Conservation (phyloP, 148 eudicot species). For the Spergularia bocconei region DNA sequence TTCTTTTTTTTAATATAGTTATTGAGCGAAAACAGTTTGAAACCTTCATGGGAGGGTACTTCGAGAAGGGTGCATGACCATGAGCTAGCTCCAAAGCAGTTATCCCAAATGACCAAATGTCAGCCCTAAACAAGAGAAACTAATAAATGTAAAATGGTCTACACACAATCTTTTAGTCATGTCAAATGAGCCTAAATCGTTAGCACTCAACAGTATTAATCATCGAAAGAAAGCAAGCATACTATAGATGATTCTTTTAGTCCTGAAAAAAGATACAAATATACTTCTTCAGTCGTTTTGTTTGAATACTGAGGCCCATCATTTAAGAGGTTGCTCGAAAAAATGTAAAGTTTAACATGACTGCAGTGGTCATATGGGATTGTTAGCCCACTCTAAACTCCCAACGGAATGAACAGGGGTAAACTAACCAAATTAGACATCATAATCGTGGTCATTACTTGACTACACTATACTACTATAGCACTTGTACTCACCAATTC, state of each 20-base stretch:
- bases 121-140: constrained; percentile 56
- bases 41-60: constrained; percentile 99
- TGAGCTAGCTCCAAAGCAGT: constrained; percentile 99
- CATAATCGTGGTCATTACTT: background rate
- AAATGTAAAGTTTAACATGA: background rate
- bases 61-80: constrained; percentile 99
- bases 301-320: background rate
- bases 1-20: background rate
- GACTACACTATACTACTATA: background rate
- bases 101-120: constrained; percentile 99
- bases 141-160: background rate
- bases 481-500: background rate
- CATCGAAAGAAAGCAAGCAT: background rate
- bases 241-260: background rate
- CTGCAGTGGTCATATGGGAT: too few species aligned
- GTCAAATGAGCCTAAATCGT: background rate
- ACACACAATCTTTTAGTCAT: background rate
- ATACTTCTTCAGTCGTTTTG: background rate
- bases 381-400: too few species aligned
- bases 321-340: background rate
- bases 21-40: background rate
- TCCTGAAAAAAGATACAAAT: background rate
- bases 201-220: background rate
- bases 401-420: too few species aligned
- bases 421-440: background rate